Percentiles rank a stretch among this genome's conserved stretches.
Conservation (phyloP, 768 basidiomycete genomes). For the Suillus lakei region DNA sequence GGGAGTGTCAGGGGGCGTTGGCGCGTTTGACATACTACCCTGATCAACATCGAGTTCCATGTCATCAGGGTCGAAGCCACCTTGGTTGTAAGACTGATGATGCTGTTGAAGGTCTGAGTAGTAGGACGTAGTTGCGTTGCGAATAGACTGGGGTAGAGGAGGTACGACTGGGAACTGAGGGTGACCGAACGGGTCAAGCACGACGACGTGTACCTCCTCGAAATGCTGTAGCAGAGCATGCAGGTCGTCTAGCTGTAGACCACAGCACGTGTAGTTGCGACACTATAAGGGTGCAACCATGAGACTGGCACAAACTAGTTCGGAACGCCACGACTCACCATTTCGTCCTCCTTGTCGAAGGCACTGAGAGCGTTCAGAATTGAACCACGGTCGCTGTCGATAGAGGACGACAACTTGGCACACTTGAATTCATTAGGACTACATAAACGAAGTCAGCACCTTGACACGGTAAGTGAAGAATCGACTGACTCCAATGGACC, state of each 20-base stretch:
- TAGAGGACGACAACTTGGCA: slow-evolving; percentile 53
- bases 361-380: slow-evolving; percentile 70
- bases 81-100: slow-evolving; percentile 36
- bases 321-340: slow-evolving; percentile 49
- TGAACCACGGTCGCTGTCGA: slow-evolving; percentile 62
- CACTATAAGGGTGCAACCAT: slow-evolving; percentile 47
- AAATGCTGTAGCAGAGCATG: slow-evolving; percentile 92
- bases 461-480: neutral
- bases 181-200: slow-evolving; percentile 54
- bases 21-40: slow-evolving; percentile 47
- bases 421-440: slow-evolving; percentile 54
- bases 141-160: slow-evolving; percentile 25
- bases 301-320: neutral
- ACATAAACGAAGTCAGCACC: slow-evolving; percentile 1
- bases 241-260: slow-evolving; percentile 72
- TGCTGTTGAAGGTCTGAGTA: slow-evolving; percentile 27
- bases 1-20: slow-evolving; percentile 49
- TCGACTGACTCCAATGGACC: slow-evolving; percentile 67
- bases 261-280: slow-evolving; percentile 91
- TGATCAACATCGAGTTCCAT: slow-evolving; percentile 80
- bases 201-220: slow-evolving; percentile 87
- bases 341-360: slow-evolving; percentile 73
- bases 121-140: slow-evolving; percentile 18
- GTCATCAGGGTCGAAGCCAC: slow-evolving; percentile 72
- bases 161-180: slow-evolving; percentile 34